phyloP scores from a whole-genome alignment of 2,329 filamentous ascomycete species.

The Daldinia eschscholtzii region DNA sequence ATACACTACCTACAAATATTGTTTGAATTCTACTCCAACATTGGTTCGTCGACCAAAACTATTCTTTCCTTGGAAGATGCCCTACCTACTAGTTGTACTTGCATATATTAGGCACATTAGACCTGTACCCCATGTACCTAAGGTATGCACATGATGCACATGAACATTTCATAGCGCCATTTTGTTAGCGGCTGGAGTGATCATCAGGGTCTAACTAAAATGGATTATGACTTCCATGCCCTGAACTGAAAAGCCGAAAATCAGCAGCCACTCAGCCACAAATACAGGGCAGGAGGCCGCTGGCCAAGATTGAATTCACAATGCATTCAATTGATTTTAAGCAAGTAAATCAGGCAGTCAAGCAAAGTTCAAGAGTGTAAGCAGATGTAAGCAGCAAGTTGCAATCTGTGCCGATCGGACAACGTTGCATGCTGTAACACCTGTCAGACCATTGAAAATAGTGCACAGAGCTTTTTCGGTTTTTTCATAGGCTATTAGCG shows the following conservation, averaged over 20 bases:
- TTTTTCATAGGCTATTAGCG: conserved; percentile 31
- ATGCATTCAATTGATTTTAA: conserved; percentile 7
- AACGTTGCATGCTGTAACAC: conserved; percentile 41
- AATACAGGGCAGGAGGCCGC: conserved; percentile 6
- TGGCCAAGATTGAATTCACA: conserved; percentile 6
- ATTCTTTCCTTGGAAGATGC: conserved; percentile 5
- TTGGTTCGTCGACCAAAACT: not conserved
- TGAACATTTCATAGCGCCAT: conserved; percentile 14
- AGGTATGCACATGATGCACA: conserved; percentile 19
- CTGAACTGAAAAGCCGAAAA: conserved; percentile 15
- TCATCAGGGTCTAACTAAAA: conserved; percentile 32
- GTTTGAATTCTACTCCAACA: not conserved
- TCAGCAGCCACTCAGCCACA: conserved; percentile 39
- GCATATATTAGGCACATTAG: conserved; percentile 1
- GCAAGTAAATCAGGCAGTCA: not conserved
- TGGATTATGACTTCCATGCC: conserved; percentile 19
- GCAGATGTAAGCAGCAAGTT: conserved; percentile 13
- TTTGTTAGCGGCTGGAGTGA: conserved; percentile 19
- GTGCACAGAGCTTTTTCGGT: not conserved
- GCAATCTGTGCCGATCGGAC: conserved; percentile 35
- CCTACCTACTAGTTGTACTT: conserved; percentile 7
- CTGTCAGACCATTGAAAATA: conserved; percentile 30
- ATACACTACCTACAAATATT: not conserved
- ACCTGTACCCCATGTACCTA: not conserved
- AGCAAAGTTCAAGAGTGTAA: not conserved